Base-by-base conservation (phyloP, 805 yeast genomes). In the Ogataea pini region DNA sequence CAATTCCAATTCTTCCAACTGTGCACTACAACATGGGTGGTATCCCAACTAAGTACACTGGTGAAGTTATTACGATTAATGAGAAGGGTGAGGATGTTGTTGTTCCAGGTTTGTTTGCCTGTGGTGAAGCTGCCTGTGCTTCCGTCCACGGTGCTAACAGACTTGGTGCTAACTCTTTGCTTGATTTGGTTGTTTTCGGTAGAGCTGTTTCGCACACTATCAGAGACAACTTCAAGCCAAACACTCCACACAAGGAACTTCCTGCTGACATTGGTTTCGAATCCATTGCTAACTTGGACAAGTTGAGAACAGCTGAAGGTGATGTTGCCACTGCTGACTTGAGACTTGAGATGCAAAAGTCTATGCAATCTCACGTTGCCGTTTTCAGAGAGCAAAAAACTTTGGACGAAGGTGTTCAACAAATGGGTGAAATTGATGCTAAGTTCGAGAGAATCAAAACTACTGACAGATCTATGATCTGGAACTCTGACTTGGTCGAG, bases 21-120 rank as follows among this genome's bases (percentile, higher is more conserved):
- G 99, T 94, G 53, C 99, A 92, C 75, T 92, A 94, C 79, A 92
- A 92, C 75, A 92, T 92, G 99, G 99, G 99, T 73, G 98, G 98
- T 83, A 89, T 92, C 59, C 99, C 99, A 71, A 94, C 99, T 59
- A 89, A 86, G 72, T 94, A 89, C 86, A 87, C 85, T 58, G 99
- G 98, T 77, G 97, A 92, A 76, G 97, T 83, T 45, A 69, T 92
- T 55, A 89, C 89, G 40, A 67, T 85, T 62, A 89, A 86, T 66
- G 92, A 80, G 66, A 75, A 79, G 57, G 99, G 99, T 61, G 83
- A 92, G 64, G 99, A 94, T 70, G 82, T 79, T 66, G 82, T 86
- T 59, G 94, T 92, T 54, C 94, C 92, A 64, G 99, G 99, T 65
- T 79, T 92, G 60, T 79, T 82, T 70, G 97, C 99, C 13, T 90